phyloP scores from a whole-genome alignment of 78 protist genomes.

The Trichosphaerium sp. region DNA sequence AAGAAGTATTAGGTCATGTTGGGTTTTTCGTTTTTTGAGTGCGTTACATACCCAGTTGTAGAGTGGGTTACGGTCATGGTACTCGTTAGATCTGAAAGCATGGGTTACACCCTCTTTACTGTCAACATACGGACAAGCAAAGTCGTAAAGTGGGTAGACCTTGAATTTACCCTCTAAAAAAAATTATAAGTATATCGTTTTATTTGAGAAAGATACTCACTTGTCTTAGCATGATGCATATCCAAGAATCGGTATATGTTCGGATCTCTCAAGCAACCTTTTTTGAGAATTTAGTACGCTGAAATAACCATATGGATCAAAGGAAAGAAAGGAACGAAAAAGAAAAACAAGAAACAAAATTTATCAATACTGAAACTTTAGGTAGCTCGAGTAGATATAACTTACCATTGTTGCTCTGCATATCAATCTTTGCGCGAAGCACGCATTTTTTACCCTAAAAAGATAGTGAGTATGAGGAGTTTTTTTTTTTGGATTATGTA shows the following conservation, averaged over 20 bases:
- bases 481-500: neutral
- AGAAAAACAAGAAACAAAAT: too few species aligned
- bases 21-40: constrained; percentile 43
- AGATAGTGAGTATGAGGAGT: neutral
- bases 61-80: constrained; percentile 84
- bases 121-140: constrained; percentile 97
- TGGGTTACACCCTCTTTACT: constrained; percentile 87
- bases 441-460: constrained; percentile 51
- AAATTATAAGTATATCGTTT: too few species aligned
- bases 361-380: too few species aligned
- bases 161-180: constrained; percentile 68
- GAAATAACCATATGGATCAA: too few species aligned
- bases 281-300: too few species aligned
- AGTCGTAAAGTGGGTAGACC: constrained; percentile 96
- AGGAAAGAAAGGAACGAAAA: too few species aligned
- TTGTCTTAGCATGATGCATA: neutral
- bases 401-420: constrained; percentile 44
- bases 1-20: constrained; percentile 29
- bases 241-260: constrained; percentile 71
- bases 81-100: constrained; percentile 93
- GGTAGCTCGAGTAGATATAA: too few species aligned
- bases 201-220: neutral
- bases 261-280: constrained; percentile 92
- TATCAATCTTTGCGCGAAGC: constrained; percentile 86
- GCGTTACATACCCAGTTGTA: constrained; percentile 73